Conservation (phyloP, 192 early-diverging fungal species). For the Linnemannia elongata region DNA sequence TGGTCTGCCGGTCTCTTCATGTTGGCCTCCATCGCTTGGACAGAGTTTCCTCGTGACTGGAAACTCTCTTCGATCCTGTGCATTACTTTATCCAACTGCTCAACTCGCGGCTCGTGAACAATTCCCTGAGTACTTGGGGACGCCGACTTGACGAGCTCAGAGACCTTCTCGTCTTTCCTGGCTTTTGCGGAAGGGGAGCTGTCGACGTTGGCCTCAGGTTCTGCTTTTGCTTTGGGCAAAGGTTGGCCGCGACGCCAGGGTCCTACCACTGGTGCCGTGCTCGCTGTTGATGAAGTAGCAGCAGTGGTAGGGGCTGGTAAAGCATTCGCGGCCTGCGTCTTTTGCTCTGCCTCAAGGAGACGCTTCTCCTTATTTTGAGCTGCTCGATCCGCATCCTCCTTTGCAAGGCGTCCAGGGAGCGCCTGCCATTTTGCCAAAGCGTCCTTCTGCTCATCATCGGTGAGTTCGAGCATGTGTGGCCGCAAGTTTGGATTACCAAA, state of each 20-base stretch:
- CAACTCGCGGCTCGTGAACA: constrained; percentile 18
- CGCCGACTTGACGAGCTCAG: neutral
- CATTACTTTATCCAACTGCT: constrained; percentile 40
- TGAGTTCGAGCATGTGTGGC: constrained; percentile 3
- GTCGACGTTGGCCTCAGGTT: neutral
- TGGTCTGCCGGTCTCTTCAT: neutral
- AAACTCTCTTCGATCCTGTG: constrained; percentile 46
- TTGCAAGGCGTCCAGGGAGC: constrained; percentile 16
- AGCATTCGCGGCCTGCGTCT: neutral
- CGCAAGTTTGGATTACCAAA: constrained; percentile 6
- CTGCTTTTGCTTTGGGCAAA: neutral
- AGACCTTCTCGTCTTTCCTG: constrained; percentile 8
- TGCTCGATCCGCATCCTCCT: constrained; percentile 26
- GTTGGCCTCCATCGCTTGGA: constrained; percentile 7
- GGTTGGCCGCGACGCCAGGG: constrained; percentile 31
- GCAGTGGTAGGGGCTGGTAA: neutral
- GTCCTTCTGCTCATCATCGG: constrained; percentile 9
- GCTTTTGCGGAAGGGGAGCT: neutral
- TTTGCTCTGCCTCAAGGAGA: constrained; percentile 4
- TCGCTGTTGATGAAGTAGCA: neutral
- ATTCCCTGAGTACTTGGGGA: neutral
- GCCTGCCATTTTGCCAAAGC: constrained; percentile 31
- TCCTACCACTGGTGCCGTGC: neutral
- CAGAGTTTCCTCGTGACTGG: constrained; percentile 11
- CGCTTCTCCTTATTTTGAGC: constrained; percentile 12